Percentiles rank a stretch among this genome's conserved stretches.
Evolutionary conservation across 2,329 filamentous ascomycete genomes (phyloP).

Genomic region (Mariannaea elegans): DNA sequence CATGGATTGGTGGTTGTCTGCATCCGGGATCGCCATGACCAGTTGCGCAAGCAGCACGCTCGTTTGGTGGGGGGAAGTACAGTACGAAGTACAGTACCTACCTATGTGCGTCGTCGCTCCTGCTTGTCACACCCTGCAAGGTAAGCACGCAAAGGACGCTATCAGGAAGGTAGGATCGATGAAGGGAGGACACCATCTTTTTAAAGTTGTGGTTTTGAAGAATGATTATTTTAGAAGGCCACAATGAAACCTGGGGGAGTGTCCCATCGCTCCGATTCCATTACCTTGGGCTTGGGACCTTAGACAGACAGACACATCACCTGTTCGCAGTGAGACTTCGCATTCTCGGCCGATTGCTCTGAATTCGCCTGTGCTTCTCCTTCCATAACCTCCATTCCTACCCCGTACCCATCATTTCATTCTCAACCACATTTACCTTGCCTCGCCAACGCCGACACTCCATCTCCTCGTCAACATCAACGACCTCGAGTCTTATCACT

Average conservation of each 20-base stretch:
- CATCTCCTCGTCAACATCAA: constrained; percentile 19
- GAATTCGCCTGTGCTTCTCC: not conserved
- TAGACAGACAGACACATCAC: not conserved
- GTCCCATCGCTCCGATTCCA: not conserved
- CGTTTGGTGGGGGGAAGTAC: not conserved
- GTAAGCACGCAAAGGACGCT: constrained; percentile 4
- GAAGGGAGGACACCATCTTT: not conserved
- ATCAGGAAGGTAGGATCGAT: constrained; percentile 3
- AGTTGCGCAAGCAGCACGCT: constrained; percentile 1
- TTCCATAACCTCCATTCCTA: too few species aligned
- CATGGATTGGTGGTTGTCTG: not conserved
- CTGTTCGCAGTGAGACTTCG: too few species aligned
- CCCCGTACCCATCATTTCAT: too few species aligned
- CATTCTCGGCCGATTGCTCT: not conserved
- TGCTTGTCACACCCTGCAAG: constrained; percentile 7
- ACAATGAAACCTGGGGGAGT: not conserved
- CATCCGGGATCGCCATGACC: not conserved
- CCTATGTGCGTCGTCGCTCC: not conserved
- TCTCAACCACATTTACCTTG: too few species aligned
- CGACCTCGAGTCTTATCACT: constrained; percentile 37
- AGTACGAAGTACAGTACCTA: too few species aligned
- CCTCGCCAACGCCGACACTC: too few species aligned
- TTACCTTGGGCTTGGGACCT: constrained; percentile 4
- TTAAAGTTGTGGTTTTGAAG: not conserved
- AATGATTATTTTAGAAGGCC: not conserved